A percentile compares a stretch with the other conserved stretches of the same genome.
Conservation (phyloP, 208 protist genomes). For the Trypanosoma melophagium region DNA sequence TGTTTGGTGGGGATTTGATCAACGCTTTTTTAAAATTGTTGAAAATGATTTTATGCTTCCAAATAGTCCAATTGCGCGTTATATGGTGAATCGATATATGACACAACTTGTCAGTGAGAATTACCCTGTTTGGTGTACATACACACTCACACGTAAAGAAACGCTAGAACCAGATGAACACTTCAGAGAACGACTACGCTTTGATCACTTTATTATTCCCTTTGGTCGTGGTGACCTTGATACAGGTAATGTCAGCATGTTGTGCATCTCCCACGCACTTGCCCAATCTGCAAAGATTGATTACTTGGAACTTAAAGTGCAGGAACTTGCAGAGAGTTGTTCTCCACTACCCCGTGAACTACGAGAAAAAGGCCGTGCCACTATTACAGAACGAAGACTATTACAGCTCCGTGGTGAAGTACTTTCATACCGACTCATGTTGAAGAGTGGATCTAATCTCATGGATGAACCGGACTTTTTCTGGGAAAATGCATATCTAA, state of each 20-base stretch:
- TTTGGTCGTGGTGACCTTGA: constrained; percentile 54
- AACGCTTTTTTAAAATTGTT: constrained; percentile 78
- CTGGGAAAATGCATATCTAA: constrained; percentile 81
- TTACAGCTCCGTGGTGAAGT: constrained; percentile 72
- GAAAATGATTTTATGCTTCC: constrained; percentile 82
- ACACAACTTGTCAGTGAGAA: constrained; percentile 71
- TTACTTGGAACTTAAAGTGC: constrained; percentile 76
- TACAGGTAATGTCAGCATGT: constrained; percentile 63
- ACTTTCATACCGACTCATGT: constrained; percentile 71
- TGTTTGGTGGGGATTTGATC: constrained; percentile 82
- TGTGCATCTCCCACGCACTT: constrained; percentile 70
- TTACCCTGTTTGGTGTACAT: constrained; percentile 85
- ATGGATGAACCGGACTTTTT: constrained; percentile 84
- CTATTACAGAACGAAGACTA: constrained; percentile 61
- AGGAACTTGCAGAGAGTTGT: constrained; percentile 64
- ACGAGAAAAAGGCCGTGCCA: constrained; percentile 56
- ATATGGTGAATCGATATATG: constrained; percentile 70
- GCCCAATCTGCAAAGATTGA: constrained; percentile 84
- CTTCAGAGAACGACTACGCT: constrained; percentile 59
- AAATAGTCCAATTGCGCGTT: constrained; percentile 47
- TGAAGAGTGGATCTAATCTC: constrained; percentile 79
- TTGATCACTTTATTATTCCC: constrained; percentile 79
- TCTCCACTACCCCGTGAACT: constrained; percentile 68
- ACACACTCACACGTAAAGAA: constrained; percentile 51
- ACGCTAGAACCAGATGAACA: constrained; percentile 63